Evolutionary conservation across 176 grass and related monocot species (phyloP).

Genomic region (Carex parvula): DNA sequence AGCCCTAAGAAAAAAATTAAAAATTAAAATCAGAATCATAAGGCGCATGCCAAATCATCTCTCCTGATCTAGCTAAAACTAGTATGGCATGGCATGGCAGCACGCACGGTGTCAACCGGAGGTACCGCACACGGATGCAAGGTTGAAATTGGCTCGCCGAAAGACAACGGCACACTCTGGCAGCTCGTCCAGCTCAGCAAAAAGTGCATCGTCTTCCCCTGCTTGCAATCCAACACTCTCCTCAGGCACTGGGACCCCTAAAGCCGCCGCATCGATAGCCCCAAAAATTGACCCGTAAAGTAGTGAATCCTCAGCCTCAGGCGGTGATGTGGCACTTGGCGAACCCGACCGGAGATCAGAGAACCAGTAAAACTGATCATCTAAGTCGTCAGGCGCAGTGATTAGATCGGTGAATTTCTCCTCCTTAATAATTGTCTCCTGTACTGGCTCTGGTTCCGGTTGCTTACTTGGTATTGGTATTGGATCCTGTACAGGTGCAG

Average conservation of each 20-base stretch:
- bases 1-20: slow-evolving; percentile 1
- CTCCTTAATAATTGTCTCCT: neutral
- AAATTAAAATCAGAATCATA: slow-evolving; percentile 27
- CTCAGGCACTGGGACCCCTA: slow-evolving; percentile 43
- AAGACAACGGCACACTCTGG: slow-evolving; percentile 86
- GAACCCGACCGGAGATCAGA: slow-evolving; percentile 2
- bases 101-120: neutral
- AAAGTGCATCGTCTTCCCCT: slow-evolving; percentile 70
- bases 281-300: slow-evolving; percentile 44
- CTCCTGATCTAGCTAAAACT: slow-evolving; percentile 23
- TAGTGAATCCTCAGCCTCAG: neutral
- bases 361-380: neutral
- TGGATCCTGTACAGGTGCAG: neutral
- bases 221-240: slow-evolving; percentile 32
- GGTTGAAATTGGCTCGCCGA: slow-evolving; percentile 39
- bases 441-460: slow-evolving; percentile 28
- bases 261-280: slow-evolving; percentile 24
- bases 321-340: slow-evolving; percentile 12
- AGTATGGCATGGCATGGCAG: neutral
- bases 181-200: slow-evolving; percentile 85
- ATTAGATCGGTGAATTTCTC: slow-evolving; percentile 19
- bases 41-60: slow-evolving; percentile 7
- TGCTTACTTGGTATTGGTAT: neutral
- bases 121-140: slow-evolving; percentile 23
- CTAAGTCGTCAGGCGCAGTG: neutral